Conservation (phyloP, 1,284 basidiomycete genomes). For the Fomitopsis palustris region DNA sequence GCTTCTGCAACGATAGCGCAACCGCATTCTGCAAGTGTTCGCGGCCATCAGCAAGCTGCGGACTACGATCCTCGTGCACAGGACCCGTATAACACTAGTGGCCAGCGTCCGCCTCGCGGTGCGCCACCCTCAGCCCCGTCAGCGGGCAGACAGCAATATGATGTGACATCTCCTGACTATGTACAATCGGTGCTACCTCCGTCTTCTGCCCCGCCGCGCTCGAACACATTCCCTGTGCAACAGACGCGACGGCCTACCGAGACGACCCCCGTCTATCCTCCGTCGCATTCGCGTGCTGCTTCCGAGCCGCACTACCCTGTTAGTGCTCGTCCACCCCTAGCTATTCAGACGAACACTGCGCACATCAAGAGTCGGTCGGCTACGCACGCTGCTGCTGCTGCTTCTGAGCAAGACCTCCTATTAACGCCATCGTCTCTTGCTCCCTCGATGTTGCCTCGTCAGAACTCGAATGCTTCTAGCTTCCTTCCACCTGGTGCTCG, state of each 20-base stretch:
- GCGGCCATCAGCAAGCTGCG: constrained; percentile 10
- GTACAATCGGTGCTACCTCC: constrained; percentile 15
- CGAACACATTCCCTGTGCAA: constrained; percentile 18
- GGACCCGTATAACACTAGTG: constrained; percentile 10
- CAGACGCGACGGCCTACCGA: constrained; percentile 4
- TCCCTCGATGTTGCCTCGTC: constrained; percentile 23
- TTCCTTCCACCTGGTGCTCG: constrained; percentile 8
- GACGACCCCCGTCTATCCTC: constrained; percentile 7
- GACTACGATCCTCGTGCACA: constrained; percentile 14
- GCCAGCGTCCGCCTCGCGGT: constrained; percentile 23
- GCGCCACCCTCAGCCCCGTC: constrained; percentile 26
- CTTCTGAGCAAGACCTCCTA: constrained; percentile 22
- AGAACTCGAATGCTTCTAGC: constrained; percentile 8
- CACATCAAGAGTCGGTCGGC: constrained; percentile 19
- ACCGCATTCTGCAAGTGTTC: background rate
- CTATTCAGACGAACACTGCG: constrained; percentile 12
- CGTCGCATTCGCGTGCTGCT: constrained; percentile 20
- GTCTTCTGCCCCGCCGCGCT: constrained; percentile 20
- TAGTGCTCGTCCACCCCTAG: background rate
- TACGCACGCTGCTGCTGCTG: constrained; percentile 11
- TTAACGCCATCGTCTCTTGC: constrained; percentile 29
- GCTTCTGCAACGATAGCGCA: constrained; percentile 4
- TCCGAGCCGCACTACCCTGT: constrained; percentile 25
- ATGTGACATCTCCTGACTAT: constrained; percentile 15
- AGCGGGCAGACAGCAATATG: constrained; percentile 11